Percentiles rank a stretch among this genome's conserved stretches.
Evolutionary conservation across 345 rosid species (phyloP).

Genomic region (Aethionema arabicum): DNA sequence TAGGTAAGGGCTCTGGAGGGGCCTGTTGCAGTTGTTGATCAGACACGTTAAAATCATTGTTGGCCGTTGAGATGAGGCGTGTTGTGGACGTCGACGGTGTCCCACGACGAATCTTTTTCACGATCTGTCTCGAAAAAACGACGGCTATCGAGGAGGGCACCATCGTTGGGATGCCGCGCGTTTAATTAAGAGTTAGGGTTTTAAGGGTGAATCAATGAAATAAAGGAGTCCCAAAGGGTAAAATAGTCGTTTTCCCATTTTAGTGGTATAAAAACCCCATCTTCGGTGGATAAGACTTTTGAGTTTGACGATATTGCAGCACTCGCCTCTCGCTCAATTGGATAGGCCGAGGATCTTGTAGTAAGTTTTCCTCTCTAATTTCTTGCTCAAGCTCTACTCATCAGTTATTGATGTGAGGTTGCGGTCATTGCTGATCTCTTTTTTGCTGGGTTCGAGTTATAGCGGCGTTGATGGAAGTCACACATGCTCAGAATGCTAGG

Average conservation of each 20-base stretch:
- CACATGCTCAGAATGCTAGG: constrained; percentile 40
- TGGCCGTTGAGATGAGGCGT: constrained; percentile 26
- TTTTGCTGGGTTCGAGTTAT: not conserved
- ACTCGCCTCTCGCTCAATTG: constrained; percentile 5
- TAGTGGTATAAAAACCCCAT: constrained; percentile 3
- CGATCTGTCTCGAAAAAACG: constrained; percentile 31
- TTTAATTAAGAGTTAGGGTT: constrained; percentile 24
- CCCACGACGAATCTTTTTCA: constrained; percentile 19
- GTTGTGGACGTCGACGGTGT: constrained; percentile 22
- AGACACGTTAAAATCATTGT: not conserved
- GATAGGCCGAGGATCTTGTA: constrained; percentile 18
- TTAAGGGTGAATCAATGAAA: not conserved
- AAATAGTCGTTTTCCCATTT: not conserved
- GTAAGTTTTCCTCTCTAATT: constrained; percentile 24
- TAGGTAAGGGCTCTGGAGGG: constrained; percentile 57
- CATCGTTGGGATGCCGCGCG: constrained; percentile 17
- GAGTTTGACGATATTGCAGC: too few relatives aligned
- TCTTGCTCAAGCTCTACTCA: constrained; percentile 26
- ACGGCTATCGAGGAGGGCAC: constrained; percentile 30
- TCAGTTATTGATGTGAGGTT: constrained; percentile 18
- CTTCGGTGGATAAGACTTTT: constrained; percentile 23
- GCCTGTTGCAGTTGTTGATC: constrained; percentile 14
- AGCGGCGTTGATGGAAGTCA: constrained; percentile 46
- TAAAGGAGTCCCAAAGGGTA: constrained; percentile 9
- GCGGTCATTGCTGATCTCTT: not conserved